phyloP scores from a whole-genome alignment of 371 early-diverging fungal genomes.

The Rhizopus arrhizus region DNA sequence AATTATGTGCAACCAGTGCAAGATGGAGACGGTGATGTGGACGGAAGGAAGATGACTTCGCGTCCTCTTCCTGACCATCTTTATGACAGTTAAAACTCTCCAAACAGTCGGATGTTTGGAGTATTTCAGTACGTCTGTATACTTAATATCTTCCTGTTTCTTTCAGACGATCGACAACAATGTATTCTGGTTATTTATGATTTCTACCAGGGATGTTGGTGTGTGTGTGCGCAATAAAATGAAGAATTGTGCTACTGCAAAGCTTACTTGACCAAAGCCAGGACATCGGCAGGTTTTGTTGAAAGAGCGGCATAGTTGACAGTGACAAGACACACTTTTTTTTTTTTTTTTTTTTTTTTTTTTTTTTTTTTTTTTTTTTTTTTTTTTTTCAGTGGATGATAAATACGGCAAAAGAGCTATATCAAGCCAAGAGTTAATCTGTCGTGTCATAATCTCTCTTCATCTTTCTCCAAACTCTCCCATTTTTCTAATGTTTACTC shows the following conservation, averaged over 20 bases:
- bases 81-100: constrained; percentile 11
- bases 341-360: too few relatives aligned
- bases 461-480: constrained; percentile 7
- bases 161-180: constrained; percentile 8
- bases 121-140: constrained; percentile 13
- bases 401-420: constrained; percentile 10
- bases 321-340: constrained; percentile 8
- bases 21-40: neutral
- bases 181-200: constrained; percentile 9
- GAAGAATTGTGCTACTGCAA: constrained; percentile 10
- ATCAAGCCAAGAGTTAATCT: constrained; percentile 11
- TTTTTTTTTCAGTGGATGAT: constrained; percentile 6
- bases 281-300: too few relatives aligned
- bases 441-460: constrained; percentile 9
- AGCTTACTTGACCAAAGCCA: too few relatives aligned
- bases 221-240: constrained; percentile 12
- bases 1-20: constrained; percentile 4
- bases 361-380: too few relatives aligned
- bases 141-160: constrained; percentile 15
- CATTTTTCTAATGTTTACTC: constrained; percentile 17
- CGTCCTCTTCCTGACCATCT: too few relatives aligned
- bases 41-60: constrained; percentile 1
- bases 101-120: constrained; percentile 9
- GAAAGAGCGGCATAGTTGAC: constrained; percentile 4
- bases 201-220: constrained; percentile 9